Base-by-base conservation (phyloP, 2,329 filamentous ascomycete species). In the Colletotrichum falcatum region DNA sequence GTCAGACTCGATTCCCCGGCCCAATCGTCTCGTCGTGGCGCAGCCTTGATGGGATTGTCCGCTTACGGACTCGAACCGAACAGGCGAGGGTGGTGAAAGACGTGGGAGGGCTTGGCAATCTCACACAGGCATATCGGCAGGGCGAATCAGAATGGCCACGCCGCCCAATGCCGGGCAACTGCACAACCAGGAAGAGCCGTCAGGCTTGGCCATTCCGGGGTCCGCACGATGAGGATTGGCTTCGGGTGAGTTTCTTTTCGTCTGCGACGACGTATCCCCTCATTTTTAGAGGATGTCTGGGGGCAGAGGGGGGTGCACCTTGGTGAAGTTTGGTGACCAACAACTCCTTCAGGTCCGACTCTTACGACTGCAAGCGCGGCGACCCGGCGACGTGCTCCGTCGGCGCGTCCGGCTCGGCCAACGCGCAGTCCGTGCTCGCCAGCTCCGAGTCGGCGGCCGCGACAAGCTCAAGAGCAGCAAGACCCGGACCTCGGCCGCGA, bases 331-430 rank as follows among this genome's bases (percentile, higher is more conserved):
- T 12, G 18, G 11, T n/a, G 18, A n/a, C 39, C 26, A 18, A 53
- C 37, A 12, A 39, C 18, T 12, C 23, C 23, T 18, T 16, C 28
- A 72, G 69, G 12, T 49, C 65, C 26, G 61, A 65, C 5, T 61
- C 61, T 1, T 69, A 58, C 37, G 48, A 68, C 35, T 71, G 69
- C 65, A 67, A 64, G 23, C 44, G 59, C 16, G 69, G 55, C 39
- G 56, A 58, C 3, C 48, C 55, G 11, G 69, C 65, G 14, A 60
- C 60, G 26, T 71, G 69, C 18, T 26, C 59, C 30, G 42, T 67
- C 37, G 33, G 35, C 20, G 30, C 53, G 20, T 28, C 44, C 5
- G 37, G 26, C 35, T 37, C 35, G 28, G 48, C 51, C 16, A 53
- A 26, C 44, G 28, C 53, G 28, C 28, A 53, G 48, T 49, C 66